Percentiles rank a stretch among this genome's conserved stretches.
These are phyloP conservation scores for Claviceps sp. DNA, from an alignment of 2,329 filamentous ascomycete genomes.

Conservation along the genomic window DNA sequence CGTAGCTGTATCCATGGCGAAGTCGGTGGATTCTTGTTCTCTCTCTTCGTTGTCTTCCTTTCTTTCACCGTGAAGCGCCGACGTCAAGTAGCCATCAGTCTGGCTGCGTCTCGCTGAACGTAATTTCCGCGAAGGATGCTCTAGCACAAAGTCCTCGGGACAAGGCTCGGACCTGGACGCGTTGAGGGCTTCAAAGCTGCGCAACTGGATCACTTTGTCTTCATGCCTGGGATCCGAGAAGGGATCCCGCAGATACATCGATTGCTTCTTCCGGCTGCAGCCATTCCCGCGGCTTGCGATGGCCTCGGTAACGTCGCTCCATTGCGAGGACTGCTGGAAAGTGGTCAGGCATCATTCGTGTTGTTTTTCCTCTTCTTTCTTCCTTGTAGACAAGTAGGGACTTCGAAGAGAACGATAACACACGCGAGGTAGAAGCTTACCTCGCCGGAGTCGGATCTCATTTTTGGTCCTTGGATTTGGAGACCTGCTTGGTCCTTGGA, in stretches of 20 bases:
- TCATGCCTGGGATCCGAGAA: conserved; percentile 5
- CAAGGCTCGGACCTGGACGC: background rate
- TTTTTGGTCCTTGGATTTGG: background rate
- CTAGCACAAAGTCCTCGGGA: conserved; percentile 1
- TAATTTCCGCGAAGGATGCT: conserved; percentile 2
- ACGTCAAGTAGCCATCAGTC: background rate
- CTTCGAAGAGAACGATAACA: background rate
- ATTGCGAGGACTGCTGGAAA: conserved; percentile 1
- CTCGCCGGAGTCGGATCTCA: background rate
- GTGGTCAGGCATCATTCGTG: background rate
- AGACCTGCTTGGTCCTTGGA: too few species aligned
- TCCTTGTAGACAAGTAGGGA: too few species aligned
- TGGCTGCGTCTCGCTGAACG: background rate
- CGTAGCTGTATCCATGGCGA: conserved; percentile 14
- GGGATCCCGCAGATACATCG: background rate
- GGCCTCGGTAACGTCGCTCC: conserved; percentile 2
- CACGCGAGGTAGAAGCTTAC: background rate
- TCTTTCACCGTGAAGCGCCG: conserved; percentile 7
- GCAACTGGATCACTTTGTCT: conserved; percentile 2
- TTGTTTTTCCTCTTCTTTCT: background rate
- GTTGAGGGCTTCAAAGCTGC: conserved; percentile 1
- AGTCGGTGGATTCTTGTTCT: conserved; percentile 11
- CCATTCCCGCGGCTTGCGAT: background rate
- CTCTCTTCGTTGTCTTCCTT: conserved; percentile 13
- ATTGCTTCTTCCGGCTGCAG: background rate